Conservation (phyloP, 139 green algal species). For the Chlorella sp. region DNA sequence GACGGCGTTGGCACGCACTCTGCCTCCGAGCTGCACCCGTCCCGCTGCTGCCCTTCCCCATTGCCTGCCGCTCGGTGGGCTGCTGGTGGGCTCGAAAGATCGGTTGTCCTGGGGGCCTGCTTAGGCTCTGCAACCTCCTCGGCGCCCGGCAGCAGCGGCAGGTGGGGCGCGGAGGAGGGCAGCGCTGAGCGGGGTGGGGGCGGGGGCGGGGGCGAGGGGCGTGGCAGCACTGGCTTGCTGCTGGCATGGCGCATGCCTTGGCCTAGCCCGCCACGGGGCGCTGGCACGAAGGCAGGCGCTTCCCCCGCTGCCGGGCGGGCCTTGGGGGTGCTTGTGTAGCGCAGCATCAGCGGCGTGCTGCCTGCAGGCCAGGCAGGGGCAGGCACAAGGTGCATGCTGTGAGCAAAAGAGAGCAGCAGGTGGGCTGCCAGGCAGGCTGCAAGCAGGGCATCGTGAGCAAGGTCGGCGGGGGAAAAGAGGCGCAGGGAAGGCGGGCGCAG, state of each 20-base stretch:
- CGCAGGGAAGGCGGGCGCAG: neutral
- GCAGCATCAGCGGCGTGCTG: neutral
- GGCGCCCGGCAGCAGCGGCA: neutral
- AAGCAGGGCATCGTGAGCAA: too few relatives aligned
- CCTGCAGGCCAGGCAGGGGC: neutral
- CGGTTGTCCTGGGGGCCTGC: neutral
- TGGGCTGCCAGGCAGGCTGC: neutral
- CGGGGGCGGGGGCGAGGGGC: neutral
- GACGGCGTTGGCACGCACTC: neutral
- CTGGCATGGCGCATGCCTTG: neutral
- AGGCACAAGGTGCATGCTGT: neutral
- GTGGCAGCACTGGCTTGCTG: neutral
- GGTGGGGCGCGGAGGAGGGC: neutral
- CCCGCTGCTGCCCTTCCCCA: neutral
- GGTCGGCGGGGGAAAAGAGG: too few relatives aligned
- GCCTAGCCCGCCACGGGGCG: neutral
- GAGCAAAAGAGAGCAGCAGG: too few relatives aligned
- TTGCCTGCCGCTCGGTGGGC: neutral
- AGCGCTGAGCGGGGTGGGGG: neutral
- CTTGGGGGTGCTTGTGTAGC: neutral
- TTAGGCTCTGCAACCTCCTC: too few relatives aligned
- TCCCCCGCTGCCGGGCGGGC: neutral
- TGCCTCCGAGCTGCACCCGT: too few relatives aligned
- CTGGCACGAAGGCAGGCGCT: neutral
- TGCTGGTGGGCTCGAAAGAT: neutral